phyloP scores from a whole-genome alignment of 2,329 filamentous ascomycete species.

The Myriosclerotinia scirpicola region DNA sequence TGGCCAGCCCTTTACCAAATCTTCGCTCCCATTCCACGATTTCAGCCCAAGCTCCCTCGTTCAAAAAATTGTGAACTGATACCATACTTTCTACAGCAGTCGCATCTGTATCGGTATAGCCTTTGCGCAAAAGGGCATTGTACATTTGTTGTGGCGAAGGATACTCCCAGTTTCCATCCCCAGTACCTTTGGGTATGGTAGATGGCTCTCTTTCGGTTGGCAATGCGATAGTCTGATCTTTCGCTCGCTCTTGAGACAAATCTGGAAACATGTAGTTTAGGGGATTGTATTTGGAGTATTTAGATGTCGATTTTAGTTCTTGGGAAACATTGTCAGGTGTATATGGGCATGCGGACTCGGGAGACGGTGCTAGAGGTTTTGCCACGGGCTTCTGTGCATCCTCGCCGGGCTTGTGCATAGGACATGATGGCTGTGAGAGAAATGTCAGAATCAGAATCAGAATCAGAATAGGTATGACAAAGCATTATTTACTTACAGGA shows the following conservation, averaged over 20 bases:
- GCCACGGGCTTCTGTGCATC: constrained; percentile 36
- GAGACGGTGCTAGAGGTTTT: constrained; percentile 34
- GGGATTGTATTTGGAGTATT: constrained; percentile 67
- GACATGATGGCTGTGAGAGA: constrained; percentile 60
- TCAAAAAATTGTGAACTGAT: constrained; percentile 94
- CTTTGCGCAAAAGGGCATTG: constrained; percentile 94
- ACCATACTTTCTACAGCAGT: constrained; percentile 97
- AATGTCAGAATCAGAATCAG: constrained; percentile 6
- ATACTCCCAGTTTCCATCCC: constrained; percentile 89
- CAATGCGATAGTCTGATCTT: constrained; percentile 70
- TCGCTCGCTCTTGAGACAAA: constrained; percentile 75
- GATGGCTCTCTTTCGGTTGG: constrained; percentile 80
- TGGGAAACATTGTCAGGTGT: constrained; percentile 36
- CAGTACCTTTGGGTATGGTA: constrained; percentile 84
- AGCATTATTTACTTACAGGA: constrained; percentile 33
- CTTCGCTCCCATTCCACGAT: constrained; percentile 91
- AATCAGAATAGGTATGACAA: constrained; percentile 24
- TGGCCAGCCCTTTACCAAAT: constrained; percentile 70
- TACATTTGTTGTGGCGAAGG: constrained; percentile 99
- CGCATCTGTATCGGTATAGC: constrained; percentile 89
- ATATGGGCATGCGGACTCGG: constrained; percentile 40
- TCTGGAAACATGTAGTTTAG: constrained; percentile 95
- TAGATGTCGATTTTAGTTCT: constrained; percentile 44
- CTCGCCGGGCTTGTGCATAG: constrained; percentile 59
- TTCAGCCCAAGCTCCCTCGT: constrained; percentile 95